These are phyloP conservation scores for Cenchrus purpureus DNA, from an alignment of 176 grass and related monocot genomes.

Conservation along the genomic window DNA sequence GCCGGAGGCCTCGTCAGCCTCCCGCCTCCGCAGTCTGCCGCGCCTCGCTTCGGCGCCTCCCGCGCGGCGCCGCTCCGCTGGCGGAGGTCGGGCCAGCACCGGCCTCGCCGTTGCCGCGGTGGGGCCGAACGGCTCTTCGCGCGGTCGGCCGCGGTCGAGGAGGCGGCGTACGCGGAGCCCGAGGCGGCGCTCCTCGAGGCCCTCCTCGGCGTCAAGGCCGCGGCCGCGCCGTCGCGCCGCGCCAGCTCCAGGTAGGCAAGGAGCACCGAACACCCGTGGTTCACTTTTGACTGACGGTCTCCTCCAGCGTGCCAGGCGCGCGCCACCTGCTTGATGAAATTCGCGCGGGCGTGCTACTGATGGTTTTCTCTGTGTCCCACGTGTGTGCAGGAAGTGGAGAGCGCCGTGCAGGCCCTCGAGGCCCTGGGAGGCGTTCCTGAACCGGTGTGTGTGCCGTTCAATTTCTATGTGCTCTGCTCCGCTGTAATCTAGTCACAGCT, in stretches of 20 bases:
- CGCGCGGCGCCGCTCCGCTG: not conserved
- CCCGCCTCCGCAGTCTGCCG: not conserved
- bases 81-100: not conserved
- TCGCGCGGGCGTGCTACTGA: not conserved
- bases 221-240: constrained; percentile 63
- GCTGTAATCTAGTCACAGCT: not conserved
- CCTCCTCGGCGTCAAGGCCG: constrained; percentile 86
- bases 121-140: constrained; percentile 18
- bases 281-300: not conserved
- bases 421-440: constrained; percentile 63
- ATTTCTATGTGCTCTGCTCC: not conserved
- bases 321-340: constrained; percentile 22
- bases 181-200: constrained; percentile 72
- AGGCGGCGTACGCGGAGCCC: constrained; percentile 49
- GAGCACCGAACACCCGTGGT: not conserved
- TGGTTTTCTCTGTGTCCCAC: not conserved
- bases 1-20: constrained; percentile 1
- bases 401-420: constrained; percentile 70
- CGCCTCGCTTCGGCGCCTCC: not conserved
- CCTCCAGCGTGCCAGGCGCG: not conserved
- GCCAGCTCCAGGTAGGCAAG: constrained; percentile 69
- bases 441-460: constrained; percentile 52
- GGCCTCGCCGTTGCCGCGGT: not conserved
- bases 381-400: constrained; percentile 67
- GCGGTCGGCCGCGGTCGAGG: constrained; percentile 24